Base-by-base conservation (phyloP, 768 basidiomycete genomes). In the Polyporus arcularius region DNA sequence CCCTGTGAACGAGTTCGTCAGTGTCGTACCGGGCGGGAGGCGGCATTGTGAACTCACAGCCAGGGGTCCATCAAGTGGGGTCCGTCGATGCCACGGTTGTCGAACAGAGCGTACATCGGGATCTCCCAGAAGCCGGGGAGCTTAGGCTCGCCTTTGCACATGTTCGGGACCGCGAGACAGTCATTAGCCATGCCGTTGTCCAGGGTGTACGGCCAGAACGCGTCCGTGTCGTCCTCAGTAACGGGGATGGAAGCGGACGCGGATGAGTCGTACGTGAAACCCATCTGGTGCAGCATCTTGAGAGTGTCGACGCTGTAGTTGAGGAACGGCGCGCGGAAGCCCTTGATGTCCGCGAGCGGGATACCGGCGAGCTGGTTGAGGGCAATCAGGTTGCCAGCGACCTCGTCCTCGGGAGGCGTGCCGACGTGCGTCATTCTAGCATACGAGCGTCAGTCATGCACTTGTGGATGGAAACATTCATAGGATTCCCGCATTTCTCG, bases 71-170 rank as follows among this genome's bases (percentile, higher is more conserved):
- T 92, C 65, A 92, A 75, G 75, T 92, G 89, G 15, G 78, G 72
- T 0, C 88, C 88, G 7, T 63, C 73, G 9, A 72, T 75, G 4
- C 87, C 87, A 11, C 74, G 71, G 10, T 80, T 60, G 70, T 90
- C 89, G 63, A 92, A 91, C 72, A 85, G 82, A 0, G 86, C 86
- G 71, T 90, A 90, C 90, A 92, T 91, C 1, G 91, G 91, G 55
- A 91, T 80, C 73, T 92, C 89, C 91, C 91, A 93, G 68, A 93
- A 81, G 4, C 91, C 90, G 21, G 89, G 87, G 2, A 92, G 75
- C 63, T 83, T 81, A 6, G 88, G 87, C 73, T 87, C 70, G 46
- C 91, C 90, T 66, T 85, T 80, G 74, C 91, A 92, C 3, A 81
- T 73, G 30, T 78, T 81, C 0, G 71, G 67, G 4, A 85, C 80